Evolutionary conservation across 2,329 filamentous ascomycete genomes (phyloP).

Genomic region (Diaporthe amygdali): DNA sequence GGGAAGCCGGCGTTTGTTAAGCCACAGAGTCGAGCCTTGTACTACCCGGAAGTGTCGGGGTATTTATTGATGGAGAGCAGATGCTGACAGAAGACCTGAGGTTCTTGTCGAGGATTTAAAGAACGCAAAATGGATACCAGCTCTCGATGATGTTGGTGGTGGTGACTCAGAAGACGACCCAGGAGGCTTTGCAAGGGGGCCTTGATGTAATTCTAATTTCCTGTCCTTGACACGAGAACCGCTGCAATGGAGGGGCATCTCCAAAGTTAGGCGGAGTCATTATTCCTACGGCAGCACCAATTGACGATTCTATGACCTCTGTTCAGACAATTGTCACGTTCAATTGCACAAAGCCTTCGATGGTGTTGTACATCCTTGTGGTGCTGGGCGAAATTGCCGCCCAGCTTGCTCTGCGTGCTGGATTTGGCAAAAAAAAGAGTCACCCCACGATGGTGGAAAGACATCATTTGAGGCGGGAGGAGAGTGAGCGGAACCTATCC

Average conservation of each 20-base stretch:
- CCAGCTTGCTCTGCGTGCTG: neutral
- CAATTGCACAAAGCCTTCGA: neutral
- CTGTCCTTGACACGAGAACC: neutral
- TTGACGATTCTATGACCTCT: neutral
- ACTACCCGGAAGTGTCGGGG: neutral
- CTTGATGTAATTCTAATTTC: slow-evolving; percentile 8
- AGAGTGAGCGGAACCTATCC: neutral
- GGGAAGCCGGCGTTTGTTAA: slow-evolving; percentile 17
- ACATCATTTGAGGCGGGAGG: neutral
- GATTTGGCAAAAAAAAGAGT: neutral
- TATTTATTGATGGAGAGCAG: neutral
- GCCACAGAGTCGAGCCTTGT: slow-evolving; percentile 8
- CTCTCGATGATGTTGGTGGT: neutral
- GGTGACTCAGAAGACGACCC: slow-evolving; percentile 21
- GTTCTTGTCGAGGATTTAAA: neutral
- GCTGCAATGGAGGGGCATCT: neutral
- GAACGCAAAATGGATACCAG: neutral
- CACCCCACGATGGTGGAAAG: neutral
- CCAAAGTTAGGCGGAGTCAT: neutral
- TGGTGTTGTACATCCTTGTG: neutral
- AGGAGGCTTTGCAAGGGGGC: slow-evolving; percentile 1
- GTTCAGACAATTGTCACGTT: neutral
- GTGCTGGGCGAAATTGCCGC: neutral
- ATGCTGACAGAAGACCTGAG: neutral
- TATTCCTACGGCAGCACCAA: neutral